These are phyloP conservation scores for Cryptococcus sp. DNA, from an alignment of 1,284 basidiomycete species.

Conservation along the genomic window DNA sequence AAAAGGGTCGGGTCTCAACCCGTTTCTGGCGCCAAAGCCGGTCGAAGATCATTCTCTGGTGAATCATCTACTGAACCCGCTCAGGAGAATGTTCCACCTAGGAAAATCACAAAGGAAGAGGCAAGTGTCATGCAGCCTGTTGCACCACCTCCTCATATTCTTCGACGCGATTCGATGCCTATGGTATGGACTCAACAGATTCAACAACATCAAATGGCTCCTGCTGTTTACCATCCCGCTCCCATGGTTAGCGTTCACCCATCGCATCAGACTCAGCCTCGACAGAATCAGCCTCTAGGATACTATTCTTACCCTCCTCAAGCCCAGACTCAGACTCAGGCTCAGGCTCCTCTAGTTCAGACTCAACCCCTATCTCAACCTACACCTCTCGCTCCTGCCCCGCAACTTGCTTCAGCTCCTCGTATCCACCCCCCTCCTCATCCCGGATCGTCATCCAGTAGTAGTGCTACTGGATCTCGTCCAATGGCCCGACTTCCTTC, in stretches of 20 bases:
- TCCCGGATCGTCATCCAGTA: conserved; percentile 9
- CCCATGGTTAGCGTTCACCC: conserved; percentile 30
- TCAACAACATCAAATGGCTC: conserved; percentile 15
- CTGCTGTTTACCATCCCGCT: too few relatives aligned
- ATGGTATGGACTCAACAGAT: too few relatives aligned
- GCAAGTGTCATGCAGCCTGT: conserved; percentile 26
- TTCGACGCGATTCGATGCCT: too few relatives aligned
- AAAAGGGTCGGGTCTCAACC: conserved; percentile 13
- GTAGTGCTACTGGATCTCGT: too few relatives aligned
- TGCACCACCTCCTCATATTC: not conserved
- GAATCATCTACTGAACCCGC: not conserved
- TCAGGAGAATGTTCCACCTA: not conserved
- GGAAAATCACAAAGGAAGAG: conserved; percentile 25
- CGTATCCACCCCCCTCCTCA: conserved; percentile 32
- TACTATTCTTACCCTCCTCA: too few relatives aligned
- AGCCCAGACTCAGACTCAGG: too few relatives aligned
- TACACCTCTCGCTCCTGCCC: not conserved
- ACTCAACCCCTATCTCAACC: conserved; percentile 25
- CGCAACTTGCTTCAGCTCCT: conserved; percentile 5
- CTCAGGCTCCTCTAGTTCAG: conserved; percentile 28
- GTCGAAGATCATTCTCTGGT: not conserved
- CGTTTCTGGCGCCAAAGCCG: conserved; percentile 3
- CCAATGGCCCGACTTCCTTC: conserved; percentile 30
- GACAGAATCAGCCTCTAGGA: not conserved
- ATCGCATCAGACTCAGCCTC: conserved; percentile 6